These are phyloP conservation scores for Mycena citricolor DNA, from an alignment of 1,284 basidiomycete species.

Conservation along the genomic window DNA sequence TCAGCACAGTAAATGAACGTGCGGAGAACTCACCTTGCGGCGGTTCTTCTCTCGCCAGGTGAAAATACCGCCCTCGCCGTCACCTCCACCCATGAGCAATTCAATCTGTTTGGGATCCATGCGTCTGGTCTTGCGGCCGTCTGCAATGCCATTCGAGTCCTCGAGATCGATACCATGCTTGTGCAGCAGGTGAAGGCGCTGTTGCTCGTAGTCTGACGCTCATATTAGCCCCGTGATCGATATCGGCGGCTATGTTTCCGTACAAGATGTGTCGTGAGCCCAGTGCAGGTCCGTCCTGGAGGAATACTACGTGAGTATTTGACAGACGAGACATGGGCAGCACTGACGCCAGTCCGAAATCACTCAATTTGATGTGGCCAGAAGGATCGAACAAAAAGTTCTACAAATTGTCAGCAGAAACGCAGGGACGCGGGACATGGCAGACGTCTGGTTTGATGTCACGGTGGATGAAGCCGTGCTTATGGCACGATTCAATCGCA, in stretches of 20 bases:
- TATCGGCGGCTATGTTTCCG: slow-evolving; percentile 24
- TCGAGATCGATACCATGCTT: slow-evolving; percentile 96
- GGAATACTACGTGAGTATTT: slow-evolving; percentile 18
- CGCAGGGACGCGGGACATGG: slow-evolving; percentile 27
- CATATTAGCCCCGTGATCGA: neutral
- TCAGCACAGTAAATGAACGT: slow-evolving; percentile 24
- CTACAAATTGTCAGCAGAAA: slow-evolving; percentile 41
- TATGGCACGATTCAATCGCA: slow-evolving; percentile 93
- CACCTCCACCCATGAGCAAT: slow-evolving; percentile 74
- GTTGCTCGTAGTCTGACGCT: slow-evolving; percentile 87
- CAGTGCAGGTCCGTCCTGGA: slow-evolving; percentile 80
- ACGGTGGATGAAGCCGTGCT: slow-evolving; percentile 93
- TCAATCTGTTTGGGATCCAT: slow-evolving; percentile 80
- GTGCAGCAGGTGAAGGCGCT: slow-evolving; percentile 82
- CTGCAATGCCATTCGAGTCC: slow-evolving; percentile 63
- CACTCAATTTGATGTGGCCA: slow-evolving; percentile 93
- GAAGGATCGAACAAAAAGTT: slow-evolving; percentile 94
- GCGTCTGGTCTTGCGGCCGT: slow-evolving; percentile 68
- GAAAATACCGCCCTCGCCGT: slow-evolving; percentile 78
- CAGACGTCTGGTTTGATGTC: slow-evolving; percentile 94
- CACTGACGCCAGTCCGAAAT: slow-evolving; percentile 92
- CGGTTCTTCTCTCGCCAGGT: slow-evolving; percentile 95
- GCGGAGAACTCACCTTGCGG: slow-evolving; percentile 59
- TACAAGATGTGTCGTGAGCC: slow-evolving; percentile 91
- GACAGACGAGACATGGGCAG: slow-evolving; percentile 30